phyloP scores from a whole-genome alignment of 2,329 filamentous ascomycete genomes.

The Apiospora malaysiana region DNA sequence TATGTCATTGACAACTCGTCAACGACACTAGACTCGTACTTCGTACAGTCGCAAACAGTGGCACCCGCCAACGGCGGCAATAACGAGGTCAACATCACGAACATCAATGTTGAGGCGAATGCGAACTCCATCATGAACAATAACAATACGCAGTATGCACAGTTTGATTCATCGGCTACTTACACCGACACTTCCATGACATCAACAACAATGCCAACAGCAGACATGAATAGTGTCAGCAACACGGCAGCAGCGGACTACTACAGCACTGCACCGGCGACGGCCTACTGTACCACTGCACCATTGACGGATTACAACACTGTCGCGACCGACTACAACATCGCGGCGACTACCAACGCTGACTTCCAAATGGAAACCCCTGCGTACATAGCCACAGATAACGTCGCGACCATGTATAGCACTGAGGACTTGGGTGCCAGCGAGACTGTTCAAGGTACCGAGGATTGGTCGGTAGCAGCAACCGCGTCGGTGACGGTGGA shows the following conservation, averaged over 20 bases:
- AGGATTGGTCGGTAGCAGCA: background rate
- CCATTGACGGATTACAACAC: background rate
- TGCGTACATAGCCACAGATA: background rate
- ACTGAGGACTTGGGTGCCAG: background rate
- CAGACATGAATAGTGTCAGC: background rate
- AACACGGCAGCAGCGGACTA: background rate
- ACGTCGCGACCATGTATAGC: background rate
- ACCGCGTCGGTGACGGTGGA: slow-evolving; percentile 19
- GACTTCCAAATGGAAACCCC: background rate
- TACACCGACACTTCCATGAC: background rate
- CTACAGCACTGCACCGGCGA: background rate
- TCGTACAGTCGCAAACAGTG: background rate
- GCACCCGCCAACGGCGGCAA: background rate
- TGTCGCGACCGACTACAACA: background rate
- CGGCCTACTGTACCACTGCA: background rate
- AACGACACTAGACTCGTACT: background rate
- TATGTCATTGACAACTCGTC: background rate
- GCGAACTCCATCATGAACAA: background rate
- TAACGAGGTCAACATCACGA: slow-evolving; percentile 2
- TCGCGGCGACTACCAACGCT: background rate
- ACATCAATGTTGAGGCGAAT: background rate
- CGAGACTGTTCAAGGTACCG: background rate
- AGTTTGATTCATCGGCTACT: background rate
- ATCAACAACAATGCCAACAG: background rate
- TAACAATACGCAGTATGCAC: background rate